Evolutionary conservation across 176 grass and related monocot genomes (phyloP), one percentile per base, ranked within the genome.

Genomic region (Musa schizocarpa): DNA sequence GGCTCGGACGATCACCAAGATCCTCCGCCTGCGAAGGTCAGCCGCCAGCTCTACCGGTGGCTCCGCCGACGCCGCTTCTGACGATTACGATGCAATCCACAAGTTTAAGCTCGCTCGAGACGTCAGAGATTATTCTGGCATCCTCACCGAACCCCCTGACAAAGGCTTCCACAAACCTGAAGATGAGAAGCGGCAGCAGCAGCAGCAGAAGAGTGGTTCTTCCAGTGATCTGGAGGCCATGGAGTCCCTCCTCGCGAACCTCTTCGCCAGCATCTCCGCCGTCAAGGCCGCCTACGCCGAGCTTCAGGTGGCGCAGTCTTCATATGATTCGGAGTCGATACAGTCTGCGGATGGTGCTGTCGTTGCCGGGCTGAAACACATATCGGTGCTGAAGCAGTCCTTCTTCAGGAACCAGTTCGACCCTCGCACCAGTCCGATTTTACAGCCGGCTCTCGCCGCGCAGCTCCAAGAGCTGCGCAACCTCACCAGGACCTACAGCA

Each of bases 401-500:
- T 74, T 57, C 53, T 34, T 56, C 72, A 74, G 11, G 23, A 58
- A 74, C 12, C 52, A 74, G 53, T 74, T 27, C 72, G 53, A 74
- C 23, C 16, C 13, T 43, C 8, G 24, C 65, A 14, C 65, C 12
- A 48, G 43, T 68, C 43, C 51, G 25, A 19, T 54, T 53, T 56
- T 56, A 22, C 52, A 74, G 10, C 72, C 51, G 24, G 52, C 22
- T 9, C 72, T 74, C 72, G 52, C 21, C 0, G 72, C 72, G 3
- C 72, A 74, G 52, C 22, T 74, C 52, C 53, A 74, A n/a, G 72
- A 74, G 72, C 52, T 56, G 52, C 72, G 22, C 22, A 54, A 56
- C 24, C 21, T 74, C 53, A 43, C 85, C 20, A 82, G 81, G 26
- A 98, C 90, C 17, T 98, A 93, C 64, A 75, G 87, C 78, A 78